These are phyloP conservation scores for Elaphomyces granulatus DNA, from an alignment of 495 filamentous ascomycete species.

Conservation along the genomic window DNA sequence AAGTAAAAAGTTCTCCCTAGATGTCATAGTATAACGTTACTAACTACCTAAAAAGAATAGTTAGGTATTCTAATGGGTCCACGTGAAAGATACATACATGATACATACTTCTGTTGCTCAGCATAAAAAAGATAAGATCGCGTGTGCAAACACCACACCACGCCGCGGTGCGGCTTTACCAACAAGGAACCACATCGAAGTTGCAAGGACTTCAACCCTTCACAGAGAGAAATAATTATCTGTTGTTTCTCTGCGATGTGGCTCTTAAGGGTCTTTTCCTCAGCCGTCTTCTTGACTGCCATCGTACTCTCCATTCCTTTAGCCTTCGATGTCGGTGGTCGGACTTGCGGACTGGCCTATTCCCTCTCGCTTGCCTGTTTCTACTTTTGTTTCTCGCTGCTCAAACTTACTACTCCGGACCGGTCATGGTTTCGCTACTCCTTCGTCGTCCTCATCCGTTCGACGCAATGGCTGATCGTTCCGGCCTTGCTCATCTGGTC, in stretches of 20 bases:
- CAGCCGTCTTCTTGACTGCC: conserved; percentile 67
- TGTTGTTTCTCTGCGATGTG: conserved; percentile 34
- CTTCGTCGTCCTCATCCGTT: conserved; percentile 46
- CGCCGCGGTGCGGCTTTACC: background rate
- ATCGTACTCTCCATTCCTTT: conserved; percentile 89
- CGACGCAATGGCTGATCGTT: conserved; percentile 70
- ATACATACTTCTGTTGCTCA: no score
- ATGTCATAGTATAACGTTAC: no score
- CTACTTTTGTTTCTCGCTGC: conserved; percentile 75
- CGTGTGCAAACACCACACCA: background rate
- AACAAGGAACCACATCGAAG: no score
- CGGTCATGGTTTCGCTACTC: conserved; percentile 56
- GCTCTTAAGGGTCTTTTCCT: conserved; percentile 57
- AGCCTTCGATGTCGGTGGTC: conserved; percentile 92
- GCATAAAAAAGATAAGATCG: no score
- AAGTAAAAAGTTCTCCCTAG: no score
- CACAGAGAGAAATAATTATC: background rate
- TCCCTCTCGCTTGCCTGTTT: conserved; percentile 74
- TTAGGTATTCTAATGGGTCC: no score
- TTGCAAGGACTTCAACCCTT: background rate
- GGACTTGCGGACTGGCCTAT: conserved; percentile 84
- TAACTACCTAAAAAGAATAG: no score
- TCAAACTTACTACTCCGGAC: conserved; percentile 70
- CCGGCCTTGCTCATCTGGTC: conserved; percentile 85
- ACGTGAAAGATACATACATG: no score